Conservation (phyloP, 768 basidiomycete species). For the Hydnum rufescens region DNA sequence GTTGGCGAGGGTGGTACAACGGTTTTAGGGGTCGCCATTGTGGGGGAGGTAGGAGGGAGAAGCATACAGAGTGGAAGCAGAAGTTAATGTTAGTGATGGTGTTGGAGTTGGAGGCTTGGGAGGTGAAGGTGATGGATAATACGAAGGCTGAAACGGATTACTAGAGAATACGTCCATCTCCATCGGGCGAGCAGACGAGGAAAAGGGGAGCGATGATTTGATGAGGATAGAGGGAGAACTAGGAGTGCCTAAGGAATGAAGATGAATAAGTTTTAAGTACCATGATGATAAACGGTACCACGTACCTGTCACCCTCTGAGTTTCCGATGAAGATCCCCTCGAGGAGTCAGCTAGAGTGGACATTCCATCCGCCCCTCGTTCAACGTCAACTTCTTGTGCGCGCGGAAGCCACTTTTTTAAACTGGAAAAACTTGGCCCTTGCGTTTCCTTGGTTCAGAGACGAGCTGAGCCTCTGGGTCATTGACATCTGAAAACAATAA, state of each 20-base stretch:
- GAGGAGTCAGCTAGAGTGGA: no score
- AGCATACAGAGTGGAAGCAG: not conserved
- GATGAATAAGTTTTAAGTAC: not conserved
- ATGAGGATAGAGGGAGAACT: not conserved
- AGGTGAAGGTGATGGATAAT: not conserved
- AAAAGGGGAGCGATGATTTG: not conserved
- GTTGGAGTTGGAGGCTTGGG: not conserved
- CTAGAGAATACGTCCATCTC: not conserved
- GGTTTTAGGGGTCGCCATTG: not conserved
- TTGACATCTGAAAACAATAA: not conserved
- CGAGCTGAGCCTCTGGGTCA: no score
- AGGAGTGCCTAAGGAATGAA: not conserved
- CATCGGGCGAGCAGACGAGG: not conserved
- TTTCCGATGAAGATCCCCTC: no score
- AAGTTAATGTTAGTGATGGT: not conserved
- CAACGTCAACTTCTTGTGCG: not conserved
- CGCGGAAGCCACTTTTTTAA: not conserved
- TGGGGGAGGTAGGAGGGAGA: not conserved
- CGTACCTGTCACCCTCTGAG: no score
- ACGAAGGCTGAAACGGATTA: not conserved
- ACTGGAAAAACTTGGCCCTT: not conserved
- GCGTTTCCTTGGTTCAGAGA: no score
- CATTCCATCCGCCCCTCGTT: not conserved
- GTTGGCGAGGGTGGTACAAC: no score
- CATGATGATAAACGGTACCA: no score